Evolutionary conservation across 306 rosid genomes (phyloP), one percentile per base, ranked within the genome.

Genomic region (Hippophae rhamnoides): DNA sequence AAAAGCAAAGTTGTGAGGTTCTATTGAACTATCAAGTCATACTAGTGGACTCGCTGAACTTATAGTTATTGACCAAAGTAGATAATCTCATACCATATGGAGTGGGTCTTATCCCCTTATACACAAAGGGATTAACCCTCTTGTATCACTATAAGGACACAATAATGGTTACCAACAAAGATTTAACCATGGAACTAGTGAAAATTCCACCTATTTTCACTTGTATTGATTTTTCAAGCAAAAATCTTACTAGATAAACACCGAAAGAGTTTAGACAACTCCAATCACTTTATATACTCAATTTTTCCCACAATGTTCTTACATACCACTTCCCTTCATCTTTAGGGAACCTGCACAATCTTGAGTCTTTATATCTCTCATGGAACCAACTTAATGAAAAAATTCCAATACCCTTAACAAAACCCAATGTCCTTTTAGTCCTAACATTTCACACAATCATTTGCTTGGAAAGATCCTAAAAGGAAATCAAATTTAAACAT

Each of bases 221-320:
- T 9, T 10, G 42, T 3, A 12, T 73, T 23, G 69, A 69, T 13
- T n/a, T 69, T 7, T 69, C 75, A 3, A 64, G 47, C 42, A 69
- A 74, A 60, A 38, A 60, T 13, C 50, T 74, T 45, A 52, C 38
- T 3, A 64, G 74, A 23, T 47, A 47, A 58, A 60, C 68, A 9
- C 74, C 61, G 0, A 47, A 55, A 40, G 74, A 64, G 52, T 23
- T 74, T 9, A 68, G 45, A 52, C 55, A 8, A 47, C 26, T 74
- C 43, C 69, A 8, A 5, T 45, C 64, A 23, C 12, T 74, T 41
- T 10, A 6, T 38, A 43, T 49, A 5, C 79, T 84, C 10, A 78
- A 84, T 71, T 41, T 81, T 57, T 84, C 86, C 57, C 38, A 74
- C 26, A 84, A 84, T 70, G 73, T 65, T 47, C 49, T 82, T 46